Evolutionary conservation across 129 eudicot species (phyloP).

Genomic region (Escallonia herrerae): DNA sequence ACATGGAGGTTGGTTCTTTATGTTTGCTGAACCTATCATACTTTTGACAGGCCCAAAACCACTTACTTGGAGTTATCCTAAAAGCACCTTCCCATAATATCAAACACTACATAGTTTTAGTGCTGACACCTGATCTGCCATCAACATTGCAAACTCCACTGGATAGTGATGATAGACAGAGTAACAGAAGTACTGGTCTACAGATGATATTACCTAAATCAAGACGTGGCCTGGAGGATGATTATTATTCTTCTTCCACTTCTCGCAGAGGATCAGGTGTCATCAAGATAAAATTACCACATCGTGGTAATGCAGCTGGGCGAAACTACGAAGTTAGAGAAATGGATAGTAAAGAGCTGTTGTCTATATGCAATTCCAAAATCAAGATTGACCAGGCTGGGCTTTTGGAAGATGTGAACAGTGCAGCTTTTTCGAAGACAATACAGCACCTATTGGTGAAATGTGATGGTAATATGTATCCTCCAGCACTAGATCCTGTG

Average conservation of each 20-base stretch:
- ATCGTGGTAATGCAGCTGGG: conserved; percentile 77
- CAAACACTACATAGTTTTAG: conserved; percentile 72
- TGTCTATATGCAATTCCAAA: conserved; percentile 68
- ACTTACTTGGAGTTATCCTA: conserved; percentile 82
- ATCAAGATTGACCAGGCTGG: conserved; percentile 82
- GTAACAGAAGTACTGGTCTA: conserved; percentile 34
- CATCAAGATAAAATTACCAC: conserved; percentile 75
- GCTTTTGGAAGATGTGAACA: conserved; percentile 77
- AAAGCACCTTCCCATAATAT: conserved; percentile 61
- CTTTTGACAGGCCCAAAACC: conserved; percentile 70
- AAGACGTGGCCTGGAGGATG: conserved; percentile 78
- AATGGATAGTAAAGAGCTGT: conserved; percentile 57
- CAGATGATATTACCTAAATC: conserved; percentile 76
- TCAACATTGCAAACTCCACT: conserved; percentile 27
- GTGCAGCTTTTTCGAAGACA: conserved; percentile 74
- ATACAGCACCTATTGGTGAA: conserved; percentile 62
- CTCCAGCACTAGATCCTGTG: conserved; percentile 89
- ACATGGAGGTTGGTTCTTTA: background rate
- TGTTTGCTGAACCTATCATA: background rate
- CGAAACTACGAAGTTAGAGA: conserved; percentile 79
- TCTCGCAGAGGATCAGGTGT: conserved; percentile 76
- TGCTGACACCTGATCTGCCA: conserved; percentile 74
- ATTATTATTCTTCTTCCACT: conserved; percentile 64
- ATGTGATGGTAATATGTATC: conserved; percentile 78
- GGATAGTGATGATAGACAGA: conserved; percentile 19